Evolutionary conservation across 306 rosid genomes (phyloP).

Genomic region (Medicago truncatula): DNA sequence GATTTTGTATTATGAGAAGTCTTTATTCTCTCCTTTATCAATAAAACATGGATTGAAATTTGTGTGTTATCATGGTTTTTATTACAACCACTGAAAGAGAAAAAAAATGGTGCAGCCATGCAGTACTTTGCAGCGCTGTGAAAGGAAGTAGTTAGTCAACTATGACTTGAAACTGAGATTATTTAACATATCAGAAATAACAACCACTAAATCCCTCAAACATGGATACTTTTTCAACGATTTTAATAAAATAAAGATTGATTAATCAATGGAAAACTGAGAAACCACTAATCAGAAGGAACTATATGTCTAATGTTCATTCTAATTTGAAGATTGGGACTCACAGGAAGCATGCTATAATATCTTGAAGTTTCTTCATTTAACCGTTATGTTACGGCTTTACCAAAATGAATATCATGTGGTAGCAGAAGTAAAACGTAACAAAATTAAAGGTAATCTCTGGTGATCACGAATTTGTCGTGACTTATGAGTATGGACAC

Average conservation of each 20-base stretch:
- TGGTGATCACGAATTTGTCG: slow-evolving; percentile 10
- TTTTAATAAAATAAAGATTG: not conserved
- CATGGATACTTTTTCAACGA: not conserved
- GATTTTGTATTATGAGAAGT: slow-evolving; percentile 40
- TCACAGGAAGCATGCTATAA: slow-evolving; percentile 1
- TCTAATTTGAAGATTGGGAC: slow-evolving; percentile 3
- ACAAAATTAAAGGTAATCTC: slow-evolving; percentile 11
- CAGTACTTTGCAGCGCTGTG: slow-evolving; percentile 3
- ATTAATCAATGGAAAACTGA: not conserved
- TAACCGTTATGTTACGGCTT: not conserved
- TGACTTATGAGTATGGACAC: not conserved
- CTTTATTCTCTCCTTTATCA: slow-evolving; percentile 38
- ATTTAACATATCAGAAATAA: slow-evolving; percentile 5
- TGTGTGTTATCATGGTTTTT: slow-evolving; percentile 33
- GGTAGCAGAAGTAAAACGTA: not conserved
- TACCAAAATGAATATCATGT: slow-evolving; percentile 15
- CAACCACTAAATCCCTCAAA: not conserved
- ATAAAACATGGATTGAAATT: slow-evolving; percentile 48
- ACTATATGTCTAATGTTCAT: not conserved
- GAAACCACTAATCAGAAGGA: slow-evolving; percentile 14
- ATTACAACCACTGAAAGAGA: not conserved
- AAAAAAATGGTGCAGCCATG: not conserved
- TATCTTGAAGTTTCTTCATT: not conserved
- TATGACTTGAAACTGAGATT: slow-evolving; percentile 6
- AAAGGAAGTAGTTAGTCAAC: not conserved